Evolutionary conservation across 306 rosid species (phyloP).

Genomic region (Herpetospermum pedunculosum): DNA sequence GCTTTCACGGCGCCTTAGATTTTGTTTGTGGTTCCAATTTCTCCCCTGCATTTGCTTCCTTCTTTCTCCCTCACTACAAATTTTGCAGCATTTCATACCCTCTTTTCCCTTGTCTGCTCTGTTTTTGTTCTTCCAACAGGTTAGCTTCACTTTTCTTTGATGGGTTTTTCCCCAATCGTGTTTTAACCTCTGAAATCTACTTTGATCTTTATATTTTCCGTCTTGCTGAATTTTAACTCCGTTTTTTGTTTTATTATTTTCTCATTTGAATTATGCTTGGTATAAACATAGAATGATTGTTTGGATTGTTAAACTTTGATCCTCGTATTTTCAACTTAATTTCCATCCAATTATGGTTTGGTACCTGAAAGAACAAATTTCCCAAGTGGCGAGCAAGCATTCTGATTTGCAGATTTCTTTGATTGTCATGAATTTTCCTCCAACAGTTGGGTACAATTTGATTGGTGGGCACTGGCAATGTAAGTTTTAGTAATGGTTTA

Average conservation of each 20-base stretch:
- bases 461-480: background rate
- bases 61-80: constrained; percentile 4
- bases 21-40: constrained; percentile 41
- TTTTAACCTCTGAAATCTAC: background rate
- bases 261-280: background rate
- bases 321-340: background rate
- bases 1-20: constrained; percentile 45
- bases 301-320: background rate
- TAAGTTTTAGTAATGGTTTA: background rate
- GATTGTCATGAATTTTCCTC: background rate
- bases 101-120: background rate
- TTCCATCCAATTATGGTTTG: background rate
- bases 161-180: background rate
- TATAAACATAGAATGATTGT: background rate
- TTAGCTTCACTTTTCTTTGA: background rate
- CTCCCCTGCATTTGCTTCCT: constrained; percentile 1
- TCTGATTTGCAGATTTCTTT: background rate
- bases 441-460: background rate
- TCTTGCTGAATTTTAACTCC: background rate
- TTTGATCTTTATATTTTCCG: background rate
- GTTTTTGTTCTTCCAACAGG: background rate
- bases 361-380: background rate
- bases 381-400: background rate
- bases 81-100: background rate
- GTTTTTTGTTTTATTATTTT: background rate